Evolutionary conservation across 1,284 basidiomycete genomes (phyloP).

Genomic region (Meira nashicola): DNA sequence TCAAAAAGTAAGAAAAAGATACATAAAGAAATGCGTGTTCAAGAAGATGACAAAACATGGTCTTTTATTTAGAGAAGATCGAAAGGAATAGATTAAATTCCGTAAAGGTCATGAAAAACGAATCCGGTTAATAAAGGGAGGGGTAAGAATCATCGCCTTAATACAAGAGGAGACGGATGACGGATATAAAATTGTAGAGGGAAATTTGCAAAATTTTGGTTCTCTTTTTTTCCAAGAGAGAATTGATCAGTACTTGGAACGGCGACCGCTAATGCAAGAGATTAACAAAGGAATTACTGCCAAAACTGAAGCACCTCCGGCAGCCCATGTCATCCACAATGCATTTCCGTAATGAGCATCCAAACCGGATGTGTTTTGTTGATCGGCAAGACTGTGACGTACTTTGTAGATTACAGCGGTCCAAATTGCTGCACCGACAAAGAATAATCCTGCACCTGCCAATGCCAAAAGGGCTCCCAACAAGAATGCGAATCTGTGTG

Average conservation of each 20-base stretch:
- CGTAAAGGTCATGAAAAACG: too few relatives aligned
- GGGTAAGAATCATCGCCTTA: too few relatives aligned
- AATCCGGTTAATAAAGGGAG: too few relatives aligned
- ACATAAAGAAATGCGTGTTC: too few relatives aligned
- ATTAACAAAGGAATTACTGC: slow-evolving; percentile 27
- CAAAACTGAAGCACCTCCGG: slow-evolving; percentile 29
- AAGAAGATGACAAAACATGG: too few relatives aligned
- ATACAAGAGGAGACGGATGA: too few relatives aligned
- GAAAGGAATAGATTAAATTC: too few relatives aligned
- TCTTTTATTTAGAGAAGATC: too few relatives aligned
- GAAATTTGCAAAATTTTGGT: not conserved
- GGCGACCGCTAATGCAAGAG: slow-evolving; percentile 16
- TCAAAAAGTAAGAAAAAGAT: too few relatives aligned
- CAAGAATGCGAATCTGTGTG: slow-evolving; percentile 41
- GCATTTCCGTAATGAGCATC: slow-evolving; percentile 39
- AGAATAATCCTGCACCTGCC: slow-evolving; percentile 32
- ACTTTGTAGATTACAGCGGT: slow-evolving; percentile 43
- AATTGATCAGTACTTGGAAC: slow-evolving; percentile 13
- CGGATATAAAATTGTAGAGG: too few relatives aligned
- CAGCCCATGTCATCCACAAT: slow-evolving; percentile 48
- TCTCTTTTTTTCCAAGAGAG: not conserved
- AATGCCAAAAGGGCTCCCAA: slow-evolving; percentile 37
- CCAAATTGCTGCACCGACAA: slow-evolving; percentile 38
- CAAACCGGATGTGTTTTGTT: slow-evolving; percentile 20
- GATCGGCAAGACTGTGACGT: slow-evolving; percentile 16